Evolutionary conservation across 108 stramenopile genomes (phyloP), one percentile per base, ranked within the genome.

Genomic region (Licmophora abbreviata): DNA sequence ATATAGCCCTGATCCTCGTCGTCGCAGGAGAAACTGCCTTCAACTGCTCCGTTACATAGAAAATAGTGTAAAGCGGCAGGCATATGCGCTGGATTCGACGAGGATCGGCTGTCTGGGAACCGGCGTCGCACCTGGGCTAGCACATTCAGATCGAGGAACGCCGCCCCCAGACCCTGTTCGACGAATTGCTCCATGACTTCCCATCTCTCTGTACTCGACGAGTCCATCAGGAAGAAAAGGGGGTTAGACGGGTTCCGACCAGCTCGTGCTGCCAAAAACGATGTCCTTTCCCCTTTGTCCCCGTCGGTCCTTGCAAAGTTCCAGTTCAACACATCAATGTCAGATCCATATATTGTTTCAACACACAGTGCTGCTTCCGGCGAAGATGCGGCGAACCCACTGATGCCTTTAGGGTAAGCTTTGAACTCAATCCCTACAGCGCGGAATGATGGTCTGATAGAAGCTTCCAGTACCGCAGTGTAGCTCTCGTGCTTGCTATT

Each of bases 401-500:
- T 81, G 75, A 79, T 79, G 38, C 68, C 85, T 56, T 78, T 73
- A 53, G 78, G 81, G 21, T 72, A 64, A 14, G 68, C 76, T 28
- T 59, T 51, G 58, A 88, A 83, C 21, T 71, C 48, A 58, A 88
- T 67, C 7, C 81, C 85, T 22, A 88, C 47, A 14, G 79, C 48
- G 15, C 15, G 51, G 51, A 88, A 83, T 10, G 70, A 49, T 11
- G 27, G 41, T 43, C 63, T 48, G 10, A 66, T 56, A 23, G 68
- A 61, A 12, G 48, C 18, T 48, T 79, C 71, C 57, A 88, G 31
- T 31, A 66, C 49, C 9, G 79, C 73, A 24, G 81, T 83, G 41
- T 88, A 90, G n/a, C 60, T 56, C 53, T 86, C 81, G 44, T 71
- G 66, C 54, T 66, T 77, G 0, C 71, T 45, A 54, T 84, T 83